Evolutionary conservation across 2,329 filamentous ascomycete species (phyloP).

Genomic region (Cadophora gregata): DNA sequence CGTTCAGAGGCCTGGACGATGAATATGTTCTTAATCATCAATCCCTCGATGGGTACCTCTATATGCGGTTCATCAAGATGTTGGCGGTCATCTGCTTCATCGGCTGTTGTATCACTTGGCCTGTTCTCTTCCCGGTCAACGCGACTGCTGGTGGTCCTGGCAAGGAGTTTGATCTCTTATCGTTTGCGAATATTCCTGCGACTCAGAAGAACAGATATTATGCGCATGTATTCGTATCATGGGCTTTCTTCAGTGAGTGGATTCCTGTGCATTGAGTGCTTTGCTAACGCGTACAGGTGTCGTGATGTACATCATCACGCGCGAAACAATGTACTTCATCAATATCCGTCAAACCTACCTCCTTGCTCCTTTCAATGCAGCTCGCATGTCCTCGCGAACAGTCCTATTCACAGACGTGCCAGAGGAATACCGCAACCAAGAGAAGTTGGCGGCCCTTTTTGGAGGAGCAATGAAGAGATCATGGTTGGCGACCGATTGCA

Average conservation of each 20-base stretch:
- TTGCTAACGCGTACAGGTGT: slow-evolving; percentile 57
- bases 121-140: slow-evolving; percentile 80
- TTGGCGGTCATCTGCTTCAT: slow-evolving; percentile 78
- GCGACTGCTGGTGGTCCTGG: slow-evolving; percentile 74
- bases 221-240: slow-evolving; percentile 80
- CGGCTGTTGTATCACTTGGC: slow-evolving; percentile 84
- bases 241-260: slow-evolving; percentile 69
- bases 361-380: slow-evolving; percentile 81
- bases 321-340: slow-evolving; percentile 89
- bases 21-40: slow-evolving; percentile 86
- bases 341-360: slow-evolving; percentile 91
- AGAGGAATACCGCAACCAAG: slow-evolving; percentile 75
- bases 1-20: slow-evolving; percentile 72
- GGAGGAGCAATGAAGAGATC: slow-evolving; percentile 79
- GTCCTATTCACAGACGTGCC: slow-evolving; percentile 89
- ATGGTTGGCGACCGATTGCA: slow-evolving; percentile 81
- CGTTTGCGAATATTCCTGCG: slow-evolving; percentile 76
- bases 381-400: slow-evolving; percentile 85
- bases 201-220: slow-evolving; percentile 68
- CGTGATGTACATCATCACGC: slow-evolving; percentile 84
- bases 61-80: slow-evolving; percentile 86
- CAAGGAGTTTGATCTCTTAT: slow-evolving; percentile 75
- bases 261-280: background rate
- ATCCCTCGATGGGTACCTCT: slow-evolving; percentile 89
- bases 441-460: slow-evolving; percentile 78